A percentile compares a stretch with the other conserved stretches of the same genome.
Evolutionary conservation across 176 grass and related monocot genomes (phyloP).

Genomic region (Echinochloa phyllopogon): DNA sequence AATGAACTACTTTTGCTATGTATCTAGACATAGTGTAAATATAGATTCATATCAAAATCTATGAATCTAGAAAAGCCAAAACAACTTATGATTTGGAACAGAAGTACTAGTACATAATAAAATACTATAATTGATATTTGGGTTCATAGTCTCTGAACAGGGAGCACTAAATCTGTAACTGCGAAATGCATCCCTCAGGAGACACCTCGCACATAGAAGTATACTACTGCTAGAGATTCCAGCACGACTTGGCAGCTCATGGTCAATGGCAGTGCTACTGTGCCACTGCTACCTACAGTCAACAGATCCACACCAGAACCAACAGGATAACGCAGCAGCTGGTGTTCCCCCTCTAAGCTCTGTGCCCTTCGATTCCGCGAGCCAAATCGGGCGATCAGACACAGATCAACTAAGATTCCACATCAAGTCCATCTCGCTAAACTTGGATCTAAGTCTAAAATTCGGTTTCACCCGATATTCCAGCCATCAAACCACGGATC

Average conservation of each 20-base stretch:
- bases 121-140: not conserved
- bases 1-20: not conserved
- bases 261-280: not conserved
- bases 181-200: not conserved
- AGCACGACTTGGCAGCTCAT: not conserved
- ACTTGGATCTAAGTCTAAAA: conserved; percentile 36
- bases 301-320: conserved; percentile 19
- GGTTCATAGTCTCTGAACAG: not conserved
- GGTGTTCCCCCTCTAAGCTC: not conserved
- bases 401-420: conserved; percentile 42
- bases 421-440: not conserved
- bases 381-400: not conserved
- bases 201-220: not conserved
- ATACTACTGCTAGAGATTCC: not conserved
- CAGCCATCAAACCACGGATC: not conserved
- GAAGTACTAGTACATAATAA: not conserved
- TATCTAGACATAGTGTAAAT: no score
- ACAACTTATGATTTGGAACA: no score
- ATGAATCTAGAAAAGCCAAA: no score
- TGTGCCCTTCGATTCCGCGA: not conserved
- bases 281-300: not conserved
- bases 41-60: no score
- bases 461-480: not conserved
- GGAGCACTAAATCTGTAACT: not conserved
- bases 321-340: not conserved